phyloP scores from a whole-genome alignment of 257 asterid genomes.

The Mentha longifolia region DNA sequence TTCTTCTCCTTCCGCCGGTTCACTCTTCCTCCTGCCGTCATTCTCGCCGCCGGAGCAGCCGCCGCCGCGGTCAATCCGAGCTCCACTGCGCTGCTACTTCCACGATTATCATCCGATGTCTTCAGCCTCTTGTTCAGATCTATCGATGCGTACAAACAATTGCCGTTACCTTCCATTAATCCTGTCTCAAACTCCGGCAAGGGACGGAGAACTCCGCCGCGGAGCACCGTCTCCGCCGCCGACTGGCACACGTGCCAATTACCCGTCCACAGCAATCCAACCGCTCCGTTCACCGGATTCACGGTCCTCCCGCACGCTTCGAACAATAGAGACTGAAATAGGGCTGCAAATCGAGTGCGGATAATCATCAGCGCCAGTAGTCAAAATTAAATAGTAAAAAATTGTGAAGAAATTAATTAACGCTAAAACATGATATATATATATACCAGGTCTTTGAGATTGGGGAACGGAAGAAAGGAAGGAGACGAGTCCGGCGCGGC shows the following conservation, averaged over 20 bases:
- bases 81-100: slow-evolving; percentile 30
- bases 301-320: slow-evolving; percentile 93
- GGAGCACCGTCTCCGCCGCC: slow-evolving; percentile 83
- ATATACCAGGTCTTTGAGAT: slow-evolving; percentile 61
- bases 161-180: slow-evolving; percentile 10
- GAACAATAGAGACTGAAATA: slow-evolving; percentile 72
- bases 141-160: slow-evolving; percentile 35
- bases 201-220: slow-evolving; percentile 60
- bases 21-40: background rate
- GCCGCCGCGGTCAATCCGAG: slow-evolving; percentile 27
- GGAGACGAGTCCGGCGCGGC: slow-evolving; percentile 92
- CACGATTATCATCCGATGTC: slow-evolving; percentile 19
- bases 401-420: too few relatives aligned
- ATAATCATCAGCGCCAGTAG: background rate
- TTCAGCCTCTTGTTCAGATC: slow-evolving; percentile 35
- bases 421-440: too few relatives aligned
- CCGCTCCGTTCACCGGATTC: slow-evolving; percentile 83
- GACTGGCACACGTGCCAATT: slow-evolving; percentile 86
- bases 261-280: slow-evolving; percentile 75
- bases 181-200: slow-evolving; percentile 33
- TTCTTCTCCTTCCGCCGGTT: slow-evolving; percentile 23
- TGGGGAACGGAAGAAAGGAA: slow-evolving; percentile 75
- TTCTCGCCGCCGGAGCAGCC: slow-evolving; percentile 5
- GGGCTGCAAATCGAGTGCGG: slow-evolving; percentile 48
- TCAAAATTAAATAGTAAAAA: too few relatives aligned